phyloP scores from a whole-genome alignment of 768 basidiomycete species.

The Lyophyllum atratum region DNA sequence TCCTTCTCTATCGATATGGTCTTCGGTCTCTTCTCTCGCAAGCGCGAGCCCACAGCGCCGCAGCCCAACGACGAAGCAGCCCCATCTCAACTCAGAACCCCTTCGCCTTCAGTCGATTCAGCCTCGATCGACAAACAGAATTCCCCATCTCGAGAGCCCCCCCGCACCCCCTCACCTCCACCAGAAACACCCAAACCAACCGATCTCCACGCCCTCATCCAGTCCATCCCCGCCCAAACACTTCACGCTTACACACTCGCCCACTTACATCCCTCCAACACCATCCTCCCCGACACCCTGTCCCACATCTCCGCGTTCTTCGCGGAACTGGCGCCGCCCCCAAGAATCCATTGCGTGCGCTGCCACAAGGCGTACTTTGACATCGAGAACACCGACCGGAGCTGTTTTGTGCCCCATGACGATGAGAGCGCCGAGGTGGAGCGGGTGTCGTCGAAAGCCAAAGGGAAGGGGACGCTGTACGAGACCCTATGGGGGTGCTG shows the following conservation, averaged over 20 bases:
- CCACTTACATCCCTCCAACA: constrained; percentile 43
- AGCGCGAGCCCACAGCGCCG: constrained; percentile 1
- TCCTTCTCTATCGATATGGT: constrained; percentile 6
- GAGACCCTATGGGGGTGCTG: constrained; percentile 76
- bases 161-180: constrained; percentile 17
- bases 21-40: constrained; percentile 19
- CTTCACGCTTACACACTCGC: constrained; percentile 63
- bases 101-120: constrained; percentile 16
- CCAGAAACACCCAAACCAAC: constrained; percentile 7
- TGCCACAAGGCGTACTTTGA: constrained; percentile 74
- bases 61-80: background rate
- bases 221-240: constrained; percentile 64
- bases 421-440: constrained; percentile 81
- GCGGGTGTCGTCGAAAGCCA: constrained; percentile 41
- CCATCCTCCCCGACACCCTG: constrained; percentile 42
- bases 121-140: constrained; percentile 11
- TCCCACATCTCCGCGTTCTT: constrained; percentile 60
- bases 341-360: constrained; percentile 70
- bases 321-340: constrained; percentile 61
- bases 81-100: constrained; percentile 15
- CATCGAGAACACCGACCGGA: constrained; percentile 71
- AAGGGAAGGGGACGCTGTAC: constrained; percentile 35
- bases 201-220: constrained; percentile 51
- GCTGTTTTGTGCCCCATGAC: constrained; percentile 73
- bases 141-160: constrained; percentile 16